Conservation (phyloP, 768 basidiomycete species). For the Gloeostereum incarnatum region DNA sequence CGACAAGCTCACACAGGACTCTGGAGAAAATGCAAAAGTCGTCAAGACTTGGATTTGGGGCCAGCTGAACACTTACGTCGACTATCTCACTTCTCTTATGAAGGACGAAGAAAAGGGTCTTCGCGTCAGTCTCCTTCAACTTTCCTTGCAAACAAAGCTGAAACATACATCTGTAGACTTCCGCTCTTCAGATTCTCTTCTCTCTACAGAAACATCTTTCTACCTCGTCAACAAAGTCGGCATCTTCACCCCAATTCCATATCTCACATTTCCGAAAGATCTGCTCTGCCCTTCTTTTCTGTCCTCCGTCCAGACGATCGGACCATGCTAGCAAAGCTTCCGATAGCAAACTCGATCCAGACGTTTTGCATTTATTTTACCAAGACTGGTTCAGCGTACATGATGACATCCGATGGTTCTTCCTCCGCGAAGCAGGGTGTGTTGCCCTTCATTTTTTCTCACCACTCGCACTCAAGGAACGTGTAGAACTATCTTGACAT, state of each 20-base stretch:
- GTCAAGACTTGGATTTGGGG: conserved; percentile 80
- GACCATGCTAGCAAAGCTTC: conserved; percentile 11
- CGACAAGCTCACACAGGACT: conserved; percentile 42
- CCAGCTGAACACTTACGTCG: conserved; percentile 59
- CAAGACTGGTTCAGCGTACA: conserved; percentile 68
- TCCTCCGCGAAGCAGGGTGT: conserved; percentile 71
- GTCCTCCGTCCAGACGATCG: conserved; percentile 38
- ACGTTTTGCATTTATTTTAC: conserved; percentile 56
- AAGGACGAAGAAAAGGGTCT: conserved; percentile 71
- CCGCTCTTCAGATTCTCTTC: conserved; percentile 66
- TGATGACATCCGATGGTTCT: conserved; percentile 87
- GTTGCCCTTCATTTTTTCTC: conserved; percentile 12
- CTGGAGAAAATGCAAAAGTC: conserved; percentile 46
- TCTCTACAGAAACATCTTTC: conserved; percentile 74
- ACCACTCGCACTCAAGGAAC: background rate
- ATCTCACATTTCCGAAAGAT: conserved; percentile 59
- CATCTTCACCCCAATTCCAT: conserved; percentile 56
- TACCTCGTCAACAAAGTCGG: conserved; percentile 40
- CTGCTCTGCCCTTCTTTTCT: conserved; percentile 47
- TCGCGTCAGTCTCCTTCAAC: conserved; percentile 39
- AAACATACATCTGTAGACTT: conserved; percentile 33
- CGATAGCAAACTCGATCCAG: conserved; percentile 36
- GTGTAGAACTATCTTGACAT: conserved; percentile 15
- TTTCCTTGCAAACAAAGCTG: background rate
- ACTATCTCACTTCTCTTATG: conserved; percentile 59